Conservation (phyloP, 352 stramenopile genomes). For the Phytophthora pluvialis region DNA sequence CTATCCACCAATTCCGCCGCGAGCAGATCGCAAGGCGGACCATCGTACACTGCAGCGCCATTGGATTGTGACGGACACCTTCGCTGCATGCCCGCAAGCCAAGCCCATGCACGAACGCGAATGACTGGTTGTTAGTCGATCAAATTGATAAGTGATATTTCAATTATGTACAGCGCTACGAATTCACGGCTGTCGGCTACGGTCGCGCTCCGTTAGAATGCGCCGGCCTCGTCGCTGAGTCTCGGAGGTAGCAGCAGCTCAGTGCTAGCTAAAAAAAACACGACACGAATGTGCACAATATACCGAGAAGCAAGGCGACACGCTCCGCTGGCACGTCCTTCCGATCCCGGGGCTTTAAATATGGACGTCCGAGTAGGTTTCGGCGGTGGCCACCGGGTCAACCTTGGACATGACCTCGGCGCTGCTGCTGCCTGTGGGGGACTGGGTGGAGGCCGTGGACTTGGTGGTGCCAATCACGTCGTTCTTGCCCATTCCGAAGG, state of each 20-base stretch:
- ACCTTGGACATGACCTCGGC: slow-evolving; percentile 27
- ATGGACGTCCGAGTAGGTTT: slow-evolving; percentile 61
- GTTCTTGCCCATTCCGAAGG: slow-evolving; percentile 48
- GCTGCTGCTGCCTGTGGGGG: slow-evolving; percentile 28
- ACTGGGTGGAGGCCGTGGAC: slow-evolving; percentile 39
- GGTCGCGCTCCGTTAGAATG: slow-evolving; percentile 27
- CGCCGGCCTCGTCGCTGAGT: slow-evolving; percentile 18
- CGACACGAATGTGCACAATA: slow-evolving; percentile 40
- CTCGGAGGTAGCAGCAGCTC: slow-evolving; percentile 26
- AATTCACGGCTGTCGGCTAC: slow-evolving; percentile 37
- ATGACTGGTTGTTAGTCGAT: slow-evolving; percentile 18
- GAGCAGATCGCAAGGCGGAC: slow-evolving; percentile 4
- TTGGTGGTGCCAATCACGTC: slow-evolving; percentile 35
- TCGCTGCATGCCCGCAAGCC: slow-evolving; percentile 3
- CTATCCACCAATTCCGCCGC: slow-evolving; percentile 21
- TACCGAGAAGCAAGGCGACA: slow-evolving; percentile 24
- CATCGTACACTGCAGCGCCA: slow-evolving; percentile 8
- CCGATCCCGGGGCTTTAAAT: slow-evolving; percentile 38
- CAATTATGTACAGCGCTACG: slow-evolving; percentile 42
- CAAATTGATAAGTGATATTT: slow-evolving; percentile 32
- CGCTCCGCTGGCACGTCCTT: neutral
- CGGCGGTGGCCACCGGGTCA: slow-evolving; percentile 21
- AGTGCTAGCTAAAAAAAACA: slow-evolving; percentile 26
- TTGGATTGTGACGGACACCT: neutral
- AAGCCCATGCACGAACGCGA: neutral